A percentile compares a stretch with the other conserved stretches of the same genome.
These are phyloP conservation scores for Quercus wislizeni DNA, from an alignment of 306 rosid species.

Conservation along the genomic window DNA sequence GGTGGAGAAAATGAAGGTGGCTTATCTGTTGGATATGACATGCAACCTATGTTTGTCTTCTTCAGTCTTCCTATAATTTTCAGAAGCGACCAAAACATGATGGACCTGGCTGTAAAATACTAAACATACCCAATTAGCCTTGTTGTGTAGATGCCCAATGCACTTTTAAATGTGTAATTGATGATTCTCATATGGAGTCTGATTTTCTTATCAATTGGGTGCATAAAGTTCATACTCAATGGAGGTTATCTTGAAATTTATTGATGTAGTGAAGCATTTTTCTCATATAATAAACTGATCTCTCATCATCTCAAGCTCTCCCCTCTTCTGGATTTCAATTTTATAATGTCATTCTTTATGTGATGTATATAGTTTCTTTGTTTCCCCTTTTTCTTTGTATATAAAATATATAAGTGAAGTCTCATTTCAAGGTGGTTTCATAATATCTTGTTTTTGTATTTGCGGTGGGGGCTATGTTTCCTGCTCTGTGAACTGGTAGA, in stretches of 20 bases:
- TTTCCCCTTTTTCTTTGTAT: too few species aligned
- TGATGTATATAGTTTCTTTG: too few species aligned
- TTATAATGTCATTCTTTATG: neutral
- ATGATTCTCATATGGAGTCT: neutral
- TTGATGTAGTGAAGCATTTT: neutral
- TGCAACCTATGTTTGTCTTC: neutral
- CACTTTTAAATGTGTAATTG: neutral
- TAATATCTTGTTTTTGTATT: neutral
- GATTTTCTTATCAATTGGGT: neutral
- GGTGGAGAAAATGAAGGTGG: neutral
- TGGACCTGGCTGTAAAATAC: neutral
- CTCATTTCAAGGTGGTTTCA: too few species aligned
- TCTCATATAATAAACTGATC: neutral
- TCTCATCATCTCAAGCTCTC: neutral
- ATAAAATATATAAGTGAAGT: too few species aligned
- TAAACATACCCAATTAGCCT: neutral
- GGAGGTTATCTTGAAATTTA: neutral
- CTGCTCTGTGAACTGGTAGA: neutral
- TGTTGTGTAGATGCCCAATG: neutral
- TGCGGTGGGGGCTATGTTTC: neutral
- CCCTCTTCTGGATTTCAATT: neutral
- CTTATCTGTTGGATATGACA: neutral
- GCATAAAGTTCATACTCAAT: neutral
- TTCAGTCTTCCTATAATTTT: neutral
- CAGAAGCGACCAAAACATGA: neutral